Evolutionary conservation across 306 rosid genomes (phyloP).

Genomic region (Argentina anserina): DNA sequence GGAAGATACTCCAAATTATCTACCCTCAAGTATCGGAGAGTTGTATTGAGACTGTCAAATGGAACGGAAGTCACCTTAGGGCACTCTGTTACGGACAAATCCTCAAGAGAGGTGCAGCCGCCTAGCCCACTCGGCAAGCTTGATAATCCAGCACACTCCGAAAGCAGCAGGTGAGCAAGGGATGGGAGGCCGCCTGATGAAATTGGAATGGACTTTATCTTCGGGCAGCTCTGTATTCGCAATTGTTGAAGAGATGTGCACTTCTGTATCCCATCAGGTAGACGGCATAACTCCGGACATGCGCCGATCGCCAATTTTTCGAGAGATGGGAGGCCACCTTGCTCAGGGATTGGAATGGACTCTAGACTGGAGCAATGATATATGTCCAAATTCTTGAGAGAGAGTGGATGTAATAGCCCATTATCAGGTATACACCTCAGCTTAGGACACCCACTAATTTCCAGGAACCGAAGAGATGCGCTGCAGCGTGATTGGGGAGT

Average conservation of each 20-base stretch:
- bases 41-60: not conserved
- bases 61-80: not conserved
- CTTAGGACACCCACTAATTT: not conserved
- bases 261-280: not conserved
- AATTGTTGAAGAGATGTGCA: not conserved
- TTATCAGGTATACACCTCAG: not conserved
- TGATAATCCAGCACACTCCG: not conserved
- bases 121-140: not conserved
- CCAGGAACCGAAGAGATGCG: not conserved
- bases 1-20: not conserved
- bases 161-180: not conserved
- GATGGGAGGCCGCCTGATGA: not conserved
- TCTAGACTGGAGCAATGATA: too few relatives aligned
- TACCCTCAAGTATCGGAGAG: not conserved
- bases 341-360: too few relatives aligned
- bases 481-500: not conserved
- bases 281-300: not conserved
- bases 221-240: not conserved
- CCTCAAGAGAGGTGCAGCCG: not conserved
- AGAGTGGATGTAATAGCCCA: too few relatives aligned
- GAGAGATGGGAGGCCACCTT: not conserved
- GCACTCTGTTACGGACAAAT: not conserved
- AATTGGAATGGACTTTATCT: not conserved
- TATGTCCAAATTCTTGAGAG: too few relatives aligned
- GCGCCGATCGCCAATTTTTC: not conserved